These are phyloP conservation scores for Pelargonium citronellum DNA, from an alignment of 441 rosid genomes.

Conservation along the genomic window DNA sequence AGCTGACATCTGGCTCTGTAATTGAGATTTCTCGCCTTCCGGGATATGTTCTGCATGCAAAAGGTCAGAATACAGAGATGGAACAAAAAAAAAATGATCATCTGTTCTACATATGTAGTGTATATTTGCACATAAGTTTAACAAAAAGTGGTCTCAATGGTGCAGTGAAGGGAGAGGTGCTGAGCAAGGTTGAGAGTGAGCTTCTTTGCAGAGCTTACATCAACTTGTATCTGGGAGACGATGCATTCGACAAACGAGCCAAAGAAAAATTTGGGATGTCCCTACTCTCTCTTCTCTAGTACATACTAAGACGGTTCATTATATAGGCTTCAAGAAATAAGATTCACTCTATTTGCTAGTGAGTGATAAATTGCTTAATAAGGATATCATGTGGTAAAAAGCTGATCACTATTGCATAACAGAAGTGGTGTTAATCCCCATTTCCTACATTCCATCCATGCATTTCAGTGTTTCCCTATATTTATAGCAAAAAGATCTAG, in stretches of 20 bases:
- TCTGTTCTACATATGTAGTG: not conserved
- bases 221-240: conserved; percentile 45
- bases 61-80: conserved; percentile 22
- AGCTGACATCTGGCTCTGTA: conserved; percentile 41
- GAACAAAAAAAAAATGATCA: not conserved
- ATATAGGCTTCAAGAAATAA: conserved; percentile 17
- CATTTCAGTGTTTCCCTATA: too few species aligned
- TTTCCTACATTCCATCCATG: not conserved
- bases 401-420: conserved; percentile 14
- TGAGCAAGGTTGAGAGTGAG: conserved; percentile 43
- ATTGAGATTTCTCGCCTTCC: conserved; percentile 41
- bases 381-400: conserved; percentile 15
- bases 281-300: conserved; percentile 40
- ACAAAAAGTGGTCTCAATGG: conserved; percentile 2
- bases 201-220: conserved; percentile 47
- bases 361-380: conserved; percentile 19
- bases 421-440: conserved; percentile 13
- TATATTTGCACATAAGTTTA: not conserved
- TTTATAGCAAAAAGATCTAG: too few species aligned
- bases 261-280: conserved; percentile 43
- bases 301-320: not conserved
- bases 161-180: conserved; percentile 40
- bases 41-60: conserved; percentile 35
- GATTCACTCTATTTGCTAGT: conserved; percentile 8
- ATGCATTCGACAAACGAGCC: conserved; percentile 43